A percentile compares a stretch with the other conserved stretches of the same genome.
Conservation (phyloP, 129 eudicot genomes). For the Pittosporum tobira region DNA sequence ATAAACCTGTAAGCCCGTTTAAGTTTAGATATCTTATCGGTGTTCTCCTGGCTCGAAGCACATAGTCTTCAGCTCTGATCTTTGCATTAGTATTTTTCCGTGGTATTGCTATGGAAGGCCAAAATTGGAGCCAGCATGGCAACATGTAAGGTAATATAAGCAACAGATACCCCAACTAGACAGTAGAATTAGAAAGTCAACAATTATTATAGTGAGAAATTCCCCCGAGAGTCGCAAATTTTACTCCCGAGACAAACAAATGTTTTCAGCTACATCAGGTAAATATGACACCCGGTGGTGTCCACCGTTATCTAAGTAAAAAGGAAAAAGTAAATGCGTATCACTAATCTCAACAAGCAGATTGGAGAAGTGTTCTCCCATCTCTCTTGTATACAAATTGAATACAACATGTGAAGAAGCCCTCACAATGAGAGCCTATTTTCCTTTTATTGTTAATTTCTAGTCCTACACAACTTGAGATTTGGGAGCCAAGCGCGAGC, state of each 20-base stretch:
- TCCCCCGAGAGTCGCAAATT: not conserved
- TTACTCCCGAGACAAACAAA: not conserved
- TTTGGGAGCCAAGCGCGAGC: slow-evolving; percentile 49
- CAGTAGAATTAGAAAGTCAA: not conserved
- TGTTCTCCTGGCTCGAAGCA: no score
- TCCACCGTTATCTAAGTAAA: no score
- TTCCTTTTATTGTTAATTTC: not conserved
- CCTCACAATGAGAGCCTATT: not conserved
- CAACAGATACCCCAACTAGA: not conserved
- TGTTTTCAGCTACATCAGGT: not conserved
- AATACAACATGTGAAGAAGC: slow-evolving; percentile 8
- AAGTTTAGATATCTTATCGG: no score
- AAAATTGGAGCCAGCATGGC: not conserved
- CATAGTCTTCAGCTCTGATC: no score
- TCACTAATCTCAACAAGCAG: not conserved
- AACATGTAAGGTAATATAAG: not conserved
- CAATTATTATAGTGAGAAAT: not conserved
- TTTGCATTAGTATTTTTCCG: no score
- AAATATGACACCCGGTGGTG: no score
- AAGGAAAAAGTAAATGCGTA: no score
- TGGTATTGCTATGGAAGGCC: no score
- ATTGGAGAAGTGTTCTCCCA: not conserved
- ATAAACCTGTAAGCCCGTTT: no score
- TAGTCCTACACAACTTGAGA: slow-evolving; percentile 21
- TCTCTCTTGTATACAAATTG: not conserved